Evolutionary conservation across 2,329 filamentous ascomycete species (phyloP).

Genomic region (Xylariales sp.): DNA sequence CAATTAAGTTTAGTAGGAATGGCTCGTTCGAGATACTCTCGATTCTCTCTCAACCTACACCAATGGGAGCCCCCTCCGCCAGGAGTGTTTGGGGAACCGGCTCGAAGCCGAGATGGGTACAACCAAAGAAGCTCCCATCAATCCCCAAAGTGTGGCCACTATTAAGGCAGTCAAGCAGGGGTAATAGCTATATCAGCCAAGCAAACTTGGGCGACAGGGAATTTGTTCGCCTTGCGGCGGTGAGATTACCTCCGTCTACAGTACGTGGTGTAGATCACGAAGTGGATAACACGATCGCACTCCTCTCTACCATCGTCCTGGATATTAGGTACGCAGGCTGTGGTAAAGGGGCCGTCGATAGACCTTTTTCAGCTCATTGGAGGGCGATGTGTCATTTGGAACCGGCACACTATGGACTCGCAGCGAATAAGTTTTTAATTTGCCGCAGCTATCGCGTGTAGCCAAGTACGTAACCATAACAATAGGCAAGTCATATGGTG

Average conservation of each 20-base stretch:
- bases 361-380: neutral
- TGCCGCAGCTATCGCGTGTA: conserved; percentile 6
- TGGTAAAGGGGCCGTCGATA: neutral
- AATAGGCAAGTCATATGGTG: neutral
- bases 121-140: neutral
- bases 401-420: neutral
- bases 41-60: conserved; percentile 1
- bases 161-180: conserved; percentile 16
- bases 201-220: conserved; percentile 18
- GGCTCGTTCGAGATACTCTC: conserved; percentile 2
- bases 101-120: neutral
- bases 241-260: conserved; percentile 16
- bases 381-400: conserved; percentile 1
- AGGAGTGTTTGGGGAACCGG: neutral
- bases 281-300: neutral
- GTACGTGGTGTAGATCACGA: neutral
- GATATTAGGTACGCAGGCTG: conserved; percentile 7
- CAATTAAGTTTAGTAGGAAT: neutral
- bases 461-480: neutral
- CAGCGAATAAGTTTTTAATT: neutral
- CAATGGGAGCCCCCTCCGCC: conserved; percentile 6
- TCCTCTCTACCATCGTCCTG: neutral
- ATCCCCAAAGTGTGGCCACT: conserved; percentile 7
- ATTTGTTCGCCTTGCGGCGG: conserved; percentile 19
- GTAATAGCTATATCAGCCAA: conserved; percentile 5